Evolutionary conservation across 345 rosid species (phyloP).

Genomic region (Carallia brachiata): DNA sequence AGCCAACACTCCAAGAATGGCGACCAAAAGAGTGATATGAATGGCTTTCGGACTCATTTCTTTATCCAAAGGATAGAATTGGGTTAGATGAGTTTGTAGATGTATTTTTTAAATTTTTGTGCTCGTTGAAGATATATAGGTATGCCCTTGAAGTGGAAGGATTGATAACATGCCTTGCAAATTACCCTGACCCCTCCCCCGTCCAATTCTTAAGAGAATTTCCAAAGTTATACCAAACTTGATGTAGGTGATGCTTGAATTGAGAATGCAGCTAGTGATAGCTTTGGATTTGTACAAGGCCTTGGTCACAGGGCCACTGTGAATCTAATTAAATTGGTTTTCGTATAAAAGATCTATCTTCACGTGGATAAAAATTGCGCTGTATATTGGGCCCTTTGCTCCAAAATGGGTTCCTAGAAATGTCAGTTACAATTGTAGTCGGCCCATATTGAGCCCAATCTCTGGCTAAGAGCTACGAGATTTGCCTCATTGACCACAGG

Average conservation of each 20-base stretch:
- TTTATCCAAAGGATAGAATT: conserved; percentile 6
- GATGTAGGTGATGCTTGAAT: conserved; percentile 7
- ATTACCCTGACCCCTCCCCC: conserved; percentile 47
- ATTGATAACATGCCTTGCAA: conserved; percentile 83
- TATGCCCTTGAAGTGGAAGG: conserved; percentile 76
- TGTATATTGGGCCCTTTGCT: too few species aligned
- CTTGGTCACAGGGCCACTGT: background rate
- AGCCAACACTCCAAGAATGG: conserved; percentile 40
- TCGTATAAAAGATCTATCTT: background rate
- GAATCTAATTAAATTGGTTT: background rate
- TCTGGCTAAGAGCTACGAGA: too few species aligned
- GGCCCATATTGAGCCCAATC: too few species aligned
- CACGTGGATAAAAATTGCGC: too few species aligned
- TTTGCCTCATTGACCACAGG: too few species aligned
- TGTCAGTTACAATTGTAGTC: too few species aligned
- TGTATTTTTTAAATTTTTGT: background rate
- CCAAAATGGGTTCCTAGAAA: too few species aligned
- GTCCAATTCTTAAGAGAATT: conserved; percentile 19
- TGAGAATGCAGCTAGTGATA: conserved; percentile 1
- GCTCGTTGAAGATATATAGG: conserved; percentile 12
- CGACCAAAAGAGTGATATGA: conserved; percentile 33
- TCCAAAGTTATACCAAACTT: conserved; percentile 24
- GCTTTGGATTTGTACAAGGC: background rate
- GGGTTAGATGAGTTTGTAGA: background rate
- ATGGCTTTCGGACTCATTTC: conserved; percentile 33